Percentiles rank a stretch among this genome's conserved stretches.
phyloP scores from a whole-genome alignment of 371 early-diverging fungal species.

The Nematocida minor region DNA sequence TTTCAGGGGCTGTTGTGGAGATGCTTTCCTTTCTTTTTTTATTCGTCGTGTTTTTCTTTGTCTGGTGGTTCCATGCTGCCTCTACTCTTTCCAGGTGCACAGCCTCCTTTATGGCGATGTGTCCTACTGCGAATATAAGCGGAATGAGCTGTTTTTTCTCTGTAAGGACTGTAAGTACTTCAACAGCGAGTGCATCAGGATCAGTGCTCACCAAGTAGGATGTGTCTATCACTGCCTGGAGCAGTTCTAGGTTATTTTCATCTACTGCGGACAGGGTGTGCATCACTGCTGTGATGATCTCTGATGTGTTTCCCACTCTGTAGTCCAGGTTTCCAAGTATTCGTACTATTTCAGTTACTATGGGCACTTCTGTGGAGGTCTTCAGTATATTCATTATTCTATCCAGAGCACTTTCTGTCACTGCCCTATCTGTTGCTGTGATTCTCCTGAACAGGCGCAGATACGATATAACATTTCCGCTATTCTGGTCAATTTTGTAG shows the following conservation, averaged over 20 bases:
- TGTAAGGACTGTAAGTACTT: constrained; percentile 17
- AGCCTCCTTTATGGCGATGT: constrained; percentile 57
- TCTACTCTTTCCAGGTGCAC: constrained; percentile 60
- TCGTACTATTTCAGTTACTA: neutral
- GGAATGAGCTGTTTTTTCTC: neutral
- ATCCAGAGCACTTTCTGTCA: constrained; percentile 1
- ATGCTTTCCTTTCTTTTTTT: constrained; percentile 13
- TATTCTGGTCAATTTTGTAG: neutral
- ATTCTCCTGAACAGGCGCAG: constrained; percentile 33
- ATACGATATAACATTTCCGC: neutral
- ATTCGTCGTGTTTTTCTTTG: neutral
- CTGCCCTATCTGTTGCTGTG: constrained; percentile 29
- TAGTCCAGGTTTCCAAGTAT: constrained; percentile 46
- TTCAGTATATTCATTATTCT: neutral
- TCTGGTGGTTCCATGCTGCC: constrained; percentile 43
- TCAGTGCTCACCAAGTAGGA: constrained; percentile 19
- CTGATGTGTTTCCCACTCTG: constrained; percentile 17
- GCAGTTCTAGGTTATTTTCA: neutral
- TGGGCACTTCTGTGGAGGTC: neutral
- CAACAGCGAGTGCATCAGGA: constrained; percentile 29
- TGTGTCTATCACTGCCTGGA: constrained; percentile 34
- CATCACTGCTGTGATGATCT: neutral
- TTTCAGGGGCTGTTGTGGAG: constrained; percentile 22
- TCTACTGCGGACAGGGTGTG: neutral
- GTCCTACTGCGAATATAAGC: constrained; percentile 55